Conservation (phyloP, 164 flowering plant species). For the Stephania cephalantha region DNA sequence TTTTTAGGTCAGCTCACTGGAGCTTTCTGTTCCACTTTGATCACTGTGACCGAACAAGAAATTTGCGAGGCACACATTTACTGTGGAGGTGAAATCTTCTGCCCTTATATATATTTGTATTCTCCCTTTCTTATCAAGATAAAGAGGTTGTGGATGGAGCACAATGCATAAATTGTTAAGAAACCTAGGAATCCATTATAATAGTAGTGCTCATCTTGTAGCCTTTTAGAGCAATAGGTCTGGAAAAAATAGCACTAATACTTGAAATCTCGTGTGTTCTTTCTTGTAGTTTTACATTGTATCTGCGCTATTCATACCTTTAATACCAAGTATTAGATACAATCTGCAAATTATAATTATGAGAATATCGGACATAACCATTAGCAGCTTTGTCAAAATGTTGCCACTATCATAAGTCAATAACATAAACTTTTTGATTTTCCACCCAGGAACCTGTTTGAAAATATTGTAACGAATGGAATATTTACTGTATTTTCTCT, state of each 20-base stretch:
- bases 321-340: not conserved
- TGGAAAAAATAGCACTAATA: not conserved
- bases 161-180: not conserved
- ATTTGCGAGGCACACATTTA: slow-evolving; percentile 28
- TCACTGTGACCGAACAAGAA: slow-evolving; percentile 18
- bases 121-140: not conserved
- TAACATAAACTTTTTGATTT: too few relatives aligned
- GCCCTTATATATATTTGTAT: not conserved
- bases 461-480: too few relatives aligned
- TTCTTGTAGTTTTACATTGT: not conserved
- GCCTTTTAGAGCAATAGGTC: not conserved
- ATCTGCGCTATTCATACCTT: not conserved
- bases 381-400: too few relatives aligned
- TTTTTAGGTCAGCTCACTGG: slow-evolving; percentile 35
- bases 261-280: not conserved
- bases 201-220: not conserved
- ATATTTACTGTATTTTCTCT: too few relatives aligned
- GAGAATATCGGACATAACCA: too few relatives aligned
- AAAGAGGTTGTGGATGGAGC: not conserved
- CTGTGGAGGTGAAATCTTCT: slow-evolving; percentile 38
- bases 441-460: too few relatives aligned
- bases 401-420: too few relatives aligned
- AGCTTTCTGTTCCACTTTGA: slow-evolving; percentile 36
- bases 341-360: not conserved
- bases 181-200: not conserved